Evolutionary conservation across 176 grass and related monocot genomes (phyloP).

Genomic region (Olyra latifolia): DNA sequence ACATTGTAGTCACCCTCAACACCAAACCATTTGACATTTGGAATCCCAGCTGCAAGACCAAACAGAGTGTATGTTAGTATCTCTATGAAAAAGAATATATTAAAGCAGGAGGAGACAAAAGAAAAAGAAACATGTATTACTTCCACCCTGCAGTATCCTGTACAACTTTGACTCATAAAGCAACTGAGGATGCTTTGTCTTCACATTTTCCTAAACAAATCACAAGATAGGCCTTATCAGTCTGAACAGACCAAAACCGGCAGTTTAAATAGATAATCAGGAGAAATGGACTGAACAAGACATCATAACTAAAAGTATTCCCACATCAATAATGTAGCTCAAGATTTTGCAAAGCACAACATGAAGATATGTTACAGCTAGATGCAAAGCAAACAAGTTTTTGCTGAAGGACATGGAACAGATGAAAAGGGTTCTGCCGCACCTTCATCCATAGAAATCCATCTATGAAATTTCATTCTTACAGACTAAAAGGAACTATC

Average conservation of each 20-base stretch:
- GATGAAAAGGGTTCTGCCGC: background rate
- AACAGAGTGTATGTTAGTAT: slow-evolving; percentile 11
- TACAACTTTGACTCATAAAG: slow-evolving; percentile 91
- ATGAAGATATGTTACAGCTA: background rate
- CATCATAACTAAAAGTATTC: slow-evolving; percentile 32
- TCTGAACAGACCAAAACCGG: slow-evolving; percentile 21
- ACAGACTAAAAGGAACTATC: background rate
- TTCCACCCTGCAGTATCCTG: slow-evolving; percentile 93
- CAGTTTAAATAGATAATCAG: slow-evolving; percentile 21
- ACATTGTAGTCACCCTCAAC: slow-evolving; percentile 96
- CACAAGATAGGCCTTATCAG: slow-evolving; percentile 19
- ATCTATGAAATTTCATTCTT: slow-evolving; percentile 4
- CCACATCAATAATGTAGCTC: slow-evolving; percentile 20
- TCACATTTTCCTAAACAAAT: slow-evolving; percentile 77
- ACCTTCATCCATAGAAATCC: background rate
- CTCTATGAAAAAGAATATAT: background rate
- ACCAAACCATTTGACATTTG: slow-evolving; percentile 84
- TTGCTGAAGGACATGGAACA: background rate
- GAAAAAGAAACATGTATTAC: slow-evolving; percentile 49
- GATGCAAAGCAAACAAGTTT: background rate
- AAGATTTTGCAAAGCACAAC: slow-evolving; percentile 6
- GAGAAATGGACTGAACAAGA: slow-evolving; percentile 27
- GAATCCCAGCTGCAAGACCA: slow-evolving; percentile 70
- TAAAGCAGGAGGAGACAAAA: background rate
- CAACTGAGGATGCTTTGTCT: slow-evolving; percentile 93